phyloP scores from a whole-genome alignment of 2,329 filamentous ascomycete species.

The Ophiocordyceps camponoti-saundersi region DNA sequence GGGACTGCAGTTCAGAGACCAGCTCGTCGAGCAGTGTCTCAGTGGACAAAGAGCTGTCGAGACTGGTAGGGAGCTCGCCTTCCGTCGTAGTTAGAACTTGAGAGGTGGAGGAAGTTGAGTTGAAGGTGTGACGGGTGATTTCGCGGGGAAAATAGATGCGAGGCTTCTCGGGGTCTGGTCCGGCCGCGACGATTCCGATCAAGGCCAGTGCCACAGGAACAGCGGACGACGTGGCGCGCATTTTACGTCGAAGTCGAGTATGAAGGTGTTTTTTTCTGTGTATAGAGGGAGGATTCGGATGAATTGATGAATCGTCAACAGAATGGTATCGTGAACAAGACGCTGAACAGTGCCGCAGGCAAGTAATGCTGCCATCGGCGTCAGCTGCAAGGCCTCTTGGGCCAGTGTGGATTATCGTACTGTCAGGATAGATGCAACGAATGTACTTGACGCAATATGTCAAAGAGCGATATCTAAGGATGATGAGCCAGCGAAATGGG shows the following conservation, averaged over 20 bases:
- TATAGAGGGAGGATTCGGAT: background rate
- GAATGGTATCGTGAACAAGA: background rate
- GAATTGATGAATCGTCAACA: background rate
- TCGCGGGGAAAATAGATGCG: constrained; percentile 41
- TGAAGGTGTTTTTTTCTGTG: background rate
- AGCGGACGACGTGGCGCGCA: constrained; percentile 30
- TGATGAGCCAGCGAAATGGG: background rate
- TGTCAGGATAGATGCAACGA: constrained; percentile 36
- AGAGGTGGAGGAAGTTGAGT: constrained; percentile 21
- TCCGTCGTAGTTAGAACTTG: constrained; percentile 5
- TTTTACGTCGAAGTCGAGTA: constrained; percentile 12
- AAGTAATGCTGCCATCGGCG: constrained; percentile 1
- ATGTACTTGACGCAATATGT: constrained; percentile 39
- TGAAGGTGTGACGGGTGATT: constrained; percentile 32
- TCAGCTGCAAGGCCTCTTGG: background rate
- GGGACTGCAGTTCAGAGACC: constrained; percentile 6
- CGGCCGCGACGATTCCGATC: constrained; percentile 27
- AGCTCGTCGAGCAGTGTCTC: constrained; percentile 8
- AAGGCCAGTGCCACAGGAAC: constrained; percentile 25
- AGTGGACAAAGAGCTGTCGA: constrained; percentile 4
- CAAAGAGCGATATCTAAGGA: constrained; percentile 28
- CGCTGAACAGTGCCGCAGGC: background rate
- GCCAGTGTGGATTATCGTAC: constrained; percentile 4
- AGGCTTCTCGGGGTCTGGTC: constrained; percentile 23
- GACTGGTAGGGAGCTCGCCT: background rate